A percentile compares a stretch with the other conserved stretches of the same genome.
Evolutionary conservation across 331 rosid genomes (phyloP).

Genomic region (Pyracantha coccinea): DNA sequence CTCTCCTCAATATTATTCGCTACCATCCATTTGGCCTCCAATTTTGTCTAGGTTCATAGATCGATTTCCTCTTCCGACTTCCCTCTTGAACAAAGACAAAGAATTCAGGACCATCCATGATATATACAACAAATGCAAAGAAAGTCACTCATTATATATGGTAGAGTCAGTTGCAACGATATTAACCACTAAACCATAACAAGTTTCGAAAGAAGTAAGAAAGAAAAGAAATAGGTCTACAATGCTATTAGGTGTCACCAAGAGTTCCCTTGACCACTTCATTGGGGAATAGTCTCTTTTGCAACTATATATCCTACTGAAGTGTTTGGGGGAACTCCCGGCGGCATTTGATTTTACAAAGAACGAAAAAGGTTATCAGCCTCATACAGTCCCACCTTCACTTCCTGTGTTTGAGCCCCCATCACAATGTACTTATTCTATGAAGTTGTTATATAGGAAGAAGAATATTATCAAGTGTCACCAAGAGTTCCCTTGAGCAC

Average conservation of each 20-base stretch:
- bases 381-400: background rate
- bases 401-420: background rate
- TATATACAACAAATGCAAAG: background rate
- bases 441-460: background rate
- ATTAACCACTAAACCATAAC: background rate
- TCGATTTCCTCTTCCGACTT: background rate
- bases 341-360: background rate
- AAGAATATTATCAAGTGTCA: slow-evolving; percentile 4
- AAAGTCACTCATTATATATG: slow-evolving; percentile 11
- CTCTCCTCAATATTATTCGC: slow-evolving; percentile 8
- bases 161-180: background rate
- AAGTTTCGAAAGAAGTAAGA: background rate
- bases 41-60: slow-evolving; percentile 24
- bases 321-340: slow-evolving; percentile 28
- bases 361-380: background rate
- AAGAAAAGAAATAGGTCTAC: background rate
- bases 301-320: background rate
- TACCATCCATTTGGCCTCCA: slow-evolving; percentile 9
- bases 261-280: slow-evolving; percentile 31
- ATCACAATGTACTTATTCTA: background rate
- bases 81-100: background rate
- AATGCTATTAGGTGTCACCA: slow-evolving; percentile 10
- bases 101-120: background rate
- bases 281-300: background rate
- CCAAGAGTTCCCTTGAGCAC: slow-evolving; percentile 32